Percentiles rank a stretch among this genome's conserved stretches.
phyloP scores from a whole-genome alignment of 495 filamentous ascomycete genomes.

The Aspergillus bertholletiae region DNA sequence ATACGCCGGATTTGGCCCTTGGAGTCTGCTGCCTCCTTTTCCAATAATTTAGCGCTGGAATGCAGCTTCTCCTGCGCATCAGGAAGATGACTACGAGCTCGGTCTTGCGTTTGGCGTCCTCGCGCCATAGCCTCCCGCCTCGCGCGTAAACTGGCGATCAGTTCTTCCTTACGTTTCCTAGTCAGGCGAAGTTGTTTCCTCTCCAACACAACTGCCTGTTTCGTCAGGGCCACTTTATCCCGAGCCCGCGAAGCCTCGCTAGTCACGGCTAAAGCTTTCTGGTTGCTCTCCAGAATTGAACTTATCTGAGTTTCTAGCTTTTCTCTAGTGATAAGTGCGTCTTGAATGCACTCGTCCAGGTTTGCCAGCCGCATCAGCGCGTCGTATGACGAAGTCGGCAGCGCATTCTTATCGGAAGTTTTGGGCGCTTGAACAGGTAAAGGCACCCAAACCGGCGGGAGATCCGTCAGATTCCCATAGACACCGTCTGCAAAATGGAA shows the following conservation, averaged over 20 bases:
- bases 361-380: constrained; percentile 85
- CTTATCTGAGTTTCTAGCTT: constrained; percentile 75
- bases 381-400: constrained; percentile 81
- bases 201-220: constrained; percentile 59
- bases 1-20: constrained; percentile 82
- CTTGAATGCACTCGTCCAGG: constrained; percentile 88
- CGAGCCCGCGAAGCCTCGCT: constrained; percentile 59
- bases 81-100: constrained; percentile 41
- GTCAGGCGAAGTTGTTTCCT: constrained; percentile 59
- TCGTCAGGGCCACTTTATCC: constrained; percentile 57
- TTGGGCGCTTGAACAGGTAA: constrained; percentile 11
- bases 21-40: constrained; percentile 56
- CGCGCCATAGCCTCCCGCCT: constrained; percentile 62
- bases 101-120: constrained; percentile 57
- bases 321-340: constrained; percentile 76
- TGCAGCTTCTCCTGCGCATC: constrained; percentile 58
- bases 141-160: constrained; percentile 61
- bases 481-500: constrained; percentile 88
- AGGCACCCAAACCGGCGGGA: constrained; percentile 43
- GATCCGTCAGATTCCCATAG: constrained; percentile 68
- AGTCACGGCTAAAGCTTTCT: constrained; percentile 33
- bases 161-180: constrained; percentile 55
- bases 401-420: constrained; percentile 29
- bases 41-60: constrained; percentile 49
- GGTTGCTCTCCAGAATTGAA: constrained; percentile 57